These are phyloP conservation scores for Prunus fruticosa DNA, from an alignment of 306 rosid species.

Conservation along the genomic window DNA sequence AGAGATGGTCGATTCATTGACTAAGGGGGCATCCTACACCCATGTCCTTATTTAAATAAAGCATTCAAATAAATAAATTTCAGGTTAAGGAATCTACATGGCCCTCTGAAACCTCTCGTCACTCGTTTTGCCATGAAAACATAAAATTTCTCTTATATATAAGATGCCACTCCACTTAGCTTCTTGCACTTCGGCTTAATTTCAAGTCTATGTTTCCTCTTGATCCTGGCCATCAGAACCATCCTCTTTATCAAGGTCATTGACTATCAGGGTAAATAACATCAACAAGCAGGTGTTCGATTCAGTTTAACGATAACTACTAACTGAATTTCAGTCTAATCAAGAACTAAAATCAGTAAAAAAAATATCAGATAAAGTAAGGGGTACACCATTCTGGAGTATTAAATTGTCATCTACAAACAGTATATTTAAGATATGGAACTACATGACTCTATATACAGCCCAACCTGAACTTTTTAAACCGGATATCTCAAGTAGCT, in stretches of 20 bases:
- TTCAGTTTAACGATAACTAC: background rate
- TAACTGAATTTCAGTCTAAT: background rate
- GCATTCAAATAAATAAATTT: background rate
- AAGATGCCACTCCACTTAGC: no score
- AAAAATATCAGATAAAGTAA: background rate
- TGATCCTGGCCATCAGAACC: no score
- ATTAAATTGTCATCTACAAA: background rate
- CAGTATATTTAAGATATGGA: constrained; percentile 17
- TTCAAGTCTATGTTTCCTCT: no score
- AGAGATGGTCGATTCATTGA: background rate
- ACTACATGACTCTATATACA: constrained; percentile 46
- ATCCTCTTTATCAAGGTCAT: background rate
- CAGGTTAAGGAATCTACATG: no score
- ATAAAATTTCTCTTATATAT: no score
- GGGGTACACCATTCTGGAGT: background rate
- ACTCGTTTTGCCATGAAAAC: no score
- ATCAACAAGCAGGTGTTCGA: background rate
- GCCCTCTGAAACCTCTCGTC: no score
- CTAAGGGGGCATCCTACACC: background rate
- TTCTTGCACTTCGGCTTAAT: no score
- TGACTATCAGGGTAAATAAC: background rate
- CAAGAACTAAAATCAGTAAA: background rate
- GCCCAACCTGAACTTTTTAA: constrained; percentile 32
- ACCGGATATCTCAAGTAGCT: constrained; percentile 3
- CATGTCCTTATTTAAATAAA: background rate